Conservation (phyloP, 768 basidiomycete species). For the Pleurotus citrinopileatus region DNA sequence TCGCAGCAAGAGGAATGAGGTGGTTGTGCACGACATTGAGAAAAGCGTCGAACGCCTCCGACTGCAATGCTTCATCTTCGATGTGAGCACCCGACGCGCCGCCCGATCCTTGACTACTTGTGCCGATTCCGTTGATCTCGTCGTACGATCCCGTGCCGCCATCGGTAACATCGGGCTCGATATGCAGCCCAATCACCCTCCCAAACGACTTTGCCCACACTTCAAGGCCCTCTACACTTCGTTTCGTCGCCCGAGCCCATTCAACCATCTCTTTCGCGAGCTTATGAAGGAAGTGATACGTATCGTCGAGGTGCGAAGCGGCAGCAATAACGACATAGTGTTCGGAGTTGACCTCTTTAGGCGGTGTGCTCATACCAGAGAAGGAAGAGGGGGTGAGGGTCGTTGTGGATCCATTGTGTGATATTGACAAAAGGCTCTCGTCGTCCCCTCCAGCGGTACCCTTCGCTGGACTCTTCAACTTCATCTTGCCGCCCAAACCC, state of each 20-base stretch:
- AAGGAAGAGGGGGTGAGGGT: constrained; percentile 6
- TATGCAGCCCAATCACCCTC: constrained; percentile 59
- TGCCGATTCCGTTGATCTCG: neutral
- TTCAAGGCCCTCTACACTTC: constrained; percentile 46
- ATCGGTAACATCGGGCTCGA: constrained; percentile 23
- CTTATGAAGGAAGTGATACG: constrained; percentile 55
- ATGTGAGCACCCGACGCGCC: neutral
- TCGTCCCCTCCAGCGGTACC: constrained; percentile 18
- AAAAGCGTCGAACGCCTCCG: constrained; percentile 73
- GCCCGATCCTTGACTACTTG: neutral
- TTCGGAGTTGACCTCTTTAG: constrained; percentile 31
- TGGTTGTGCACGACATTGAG: constrained; percentile 51
- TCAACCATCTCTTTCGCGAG: constrained; percentile 62
- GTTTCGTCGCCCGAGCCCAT: constrained; percentile 56
- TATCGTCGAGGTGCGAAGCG: constrained; percentile 53
- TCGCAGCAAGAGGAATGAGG: constrained; percentile 49
- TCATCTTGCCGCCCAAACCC: constrained; percentile 47
- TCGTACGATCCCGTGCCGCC: constrained; percentile 17
- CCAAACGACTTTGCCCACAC: constrained; percentile 68
- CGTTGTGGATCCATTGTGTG: constrained; percentile 1
- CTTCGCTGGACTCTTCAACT: constrained; percentile 36
- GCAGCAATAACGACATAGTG: constrained; percentile 51
- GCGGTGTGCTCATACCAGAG: constrained; percentile 15
- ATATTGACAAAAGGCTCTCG: neutral
- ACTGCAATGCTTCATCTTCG: constrained; percentile 9